A percentile compares a stretch with the other conserved stretches of the same genome.
Conservation (phyloP, 2,329 filamentous ascomycete species). For the Monilinia vaccinii-corymbosi region DNA sequence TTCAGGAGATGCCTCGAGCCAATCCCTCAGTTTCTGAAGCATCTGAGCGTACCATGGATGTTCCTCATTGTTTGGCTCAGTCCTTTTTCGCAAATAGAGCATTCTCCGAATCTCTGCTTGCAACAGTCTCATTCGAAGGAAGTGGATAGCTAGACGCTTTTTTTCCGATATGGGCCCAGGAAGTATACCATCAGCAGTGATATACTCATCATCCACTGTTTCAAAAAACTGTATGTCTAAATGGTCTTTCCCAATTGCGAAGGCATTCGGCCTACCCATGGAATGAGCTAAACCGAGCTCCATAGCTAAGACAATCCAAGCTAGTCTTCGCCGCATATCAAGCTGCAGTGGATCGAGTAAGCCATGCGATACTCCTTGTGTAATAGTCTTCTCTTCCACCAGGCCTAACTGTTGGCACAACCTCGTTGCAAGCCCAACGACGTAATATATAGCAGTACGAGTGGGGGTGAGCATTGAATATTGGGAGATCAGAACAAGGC, state of each 20-base stretch:
- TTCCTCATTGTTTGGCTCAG: constrained; percentile 65
- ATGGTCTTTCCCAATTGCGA: constrained; percentile 72
- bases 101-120: constrained; percentile 82
- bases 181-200: constrained; percentile 66
- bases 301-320: constrained; percentile 83
- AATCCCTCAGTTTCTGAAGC: constrained; percentile 67
- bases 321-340: constrained; percentile 80
- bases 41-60: constrained; percentile 85
- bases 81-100: constrained; percentile 75
- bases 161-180: constrained; percentile 65
- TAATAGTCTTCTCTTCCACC: constrained; percentile 81
- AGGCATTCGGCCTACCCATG: constrained; percentile 78
- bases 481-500: constrained; percentile 75
- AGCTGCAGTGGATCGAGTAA: constrained; percentile 63
- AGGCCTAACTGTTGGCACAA: constrained; percentile 84
- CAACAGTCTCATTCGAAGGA: constrained; percentile 80
- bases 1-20: constrained; percentile 68
- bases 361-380: constrained; percentile 44
- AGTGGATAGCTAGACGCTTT: constrained; percentile 86
- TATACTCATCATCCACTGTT: constrained; percentile 71
- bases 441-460: constrained; percentile 84
- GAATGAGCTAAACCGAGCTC: constrained; percentile 82
- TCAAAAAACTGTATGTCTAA: constrained; percentile 83
- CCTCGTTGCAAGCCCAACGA: constrained; percentile 78
- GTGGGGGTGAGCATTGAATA: constrained; percentile 92